Evolutionary conservation across 306 rosid species (phyloP).

Genomic region (Oemleria cerasiformis): DNA sequence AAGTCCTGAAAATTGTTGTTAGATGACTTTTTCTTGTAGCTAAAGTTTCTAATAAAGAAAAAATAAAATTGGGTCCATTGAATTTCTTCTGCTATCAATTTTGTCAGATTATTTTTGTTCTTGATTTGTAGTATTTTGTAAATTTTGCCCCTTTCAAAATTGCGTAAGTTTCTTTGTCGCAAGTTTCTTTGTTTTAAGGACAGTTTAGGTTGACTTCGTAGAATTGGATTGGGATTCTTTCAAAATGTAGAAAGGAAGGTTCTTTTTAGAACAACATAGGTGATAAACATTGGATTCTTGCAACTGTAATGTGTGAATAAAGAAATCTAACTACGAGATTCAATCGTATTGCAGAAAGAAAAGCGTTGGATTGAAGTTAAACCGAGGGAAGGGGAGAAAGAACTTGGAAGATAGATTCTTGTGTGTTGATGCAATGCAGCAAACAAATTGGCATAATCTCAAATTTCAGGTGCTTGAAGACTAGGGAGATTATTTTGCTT

Average conservation of each 20-base stretch:
- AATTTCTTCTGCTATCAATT: not conserved
- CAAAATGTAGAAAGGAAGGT: not conserved
- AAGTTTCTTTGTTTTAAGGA: not conserved
- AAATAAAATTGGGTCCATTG: not conserved
- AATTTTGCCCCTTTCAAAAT: not conserved
- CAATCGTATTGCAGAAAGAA: slow-evolving; percentile 5
- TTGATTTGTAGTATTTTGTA: not conserved
- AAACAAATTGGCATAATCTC: not conserved
- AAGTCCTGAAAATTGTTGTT: not conserved
- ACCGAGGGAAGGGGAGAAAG: not conserved
- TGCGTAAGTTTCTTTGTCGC: no score
- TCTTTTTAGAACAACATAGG: not conserved
- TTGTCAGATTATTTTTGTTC: not conserved
- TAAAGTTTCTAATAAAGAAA: not conserved
- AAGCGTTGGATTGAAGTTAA: not conserved
- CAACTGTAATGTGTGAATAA: not conserved
- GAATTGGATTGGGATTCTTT: not conserved
- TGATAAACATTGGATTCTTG: not conserved
- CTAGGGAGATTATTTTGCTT: not conserved
- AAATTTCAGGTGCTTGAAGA: not conserved
- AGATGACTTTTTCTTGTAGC: not conserved
- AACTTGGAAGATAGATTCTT: not conserved
- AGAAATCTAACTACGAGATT: not conserved
- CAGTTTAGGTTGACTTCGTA: not conserved
- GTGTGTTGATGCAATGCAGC: not conserved